phyloP scores from a whole-genome alignment of 228 moss, liverwort and hornwort genomes.

The Sphagnum magellanicum region DNA sequence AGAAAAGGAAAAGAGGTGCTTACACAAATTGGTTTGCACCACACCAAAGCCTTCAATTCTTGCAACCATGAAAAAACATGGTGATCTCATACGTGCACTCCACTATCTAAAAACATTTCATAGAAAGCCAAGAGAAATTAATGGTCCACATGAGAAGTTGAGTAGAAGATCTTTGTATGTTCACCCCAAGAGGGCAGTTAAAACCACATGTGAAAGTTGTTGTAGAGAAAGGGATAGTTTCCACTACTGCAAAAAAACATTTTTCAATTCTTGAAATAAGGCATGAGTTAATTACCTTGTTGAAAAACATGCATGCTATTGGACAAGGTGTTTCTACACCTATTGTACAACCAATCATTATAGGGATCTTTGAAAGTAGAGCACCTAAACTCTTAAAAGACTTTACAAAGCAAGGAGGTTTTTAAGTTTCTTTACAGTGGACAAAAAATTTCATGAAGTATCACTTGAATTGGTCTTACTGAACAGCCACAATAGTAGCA shows the following conservation, averaged over 20 bases:
- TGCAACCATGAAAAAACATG: not conserved
- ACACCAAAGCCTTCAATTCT: too few relatives aligned
- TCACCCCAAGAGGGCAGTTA: not conserved
- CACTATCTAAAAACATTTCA: not conserved
- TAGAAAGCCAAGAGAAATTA: not conserved
- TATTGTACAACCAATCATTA: not conserved
- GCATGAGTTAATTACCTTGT: not conserved
- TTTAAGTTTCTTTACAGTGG: not conserved
- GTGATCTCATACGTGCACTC: not conserved
- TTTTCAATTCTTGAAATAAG: not conserved
- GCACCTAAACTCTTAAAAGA: not conserved
- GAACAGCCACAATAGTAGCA: not conserved
- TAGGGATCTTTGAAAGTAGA: not conserved
- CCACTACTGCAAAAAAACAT: not conserved
- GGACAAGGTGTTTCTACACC: not conserved
- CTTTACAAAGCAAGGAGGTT: not conserved
- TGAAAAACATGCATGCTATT: not conserved
- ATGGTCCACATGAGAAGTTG: not conserved
- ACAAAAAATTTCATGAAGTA: not conserved
- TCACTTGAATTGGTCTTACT: not conserved
- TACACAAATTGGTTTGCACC: too few relatives aligned
- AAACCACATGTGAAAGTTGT: not conserved
- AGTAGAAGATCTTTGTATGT: not conserved
- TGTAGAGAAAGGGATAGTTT: not conserved
- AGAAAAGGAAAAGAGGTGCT: too few relatives aligned